Percentiles rank a stretch among this genome's conserved stretches.
Conservation (phyloP, 352 stramenopile species). For the Phytophthora hybrid region DNA sequence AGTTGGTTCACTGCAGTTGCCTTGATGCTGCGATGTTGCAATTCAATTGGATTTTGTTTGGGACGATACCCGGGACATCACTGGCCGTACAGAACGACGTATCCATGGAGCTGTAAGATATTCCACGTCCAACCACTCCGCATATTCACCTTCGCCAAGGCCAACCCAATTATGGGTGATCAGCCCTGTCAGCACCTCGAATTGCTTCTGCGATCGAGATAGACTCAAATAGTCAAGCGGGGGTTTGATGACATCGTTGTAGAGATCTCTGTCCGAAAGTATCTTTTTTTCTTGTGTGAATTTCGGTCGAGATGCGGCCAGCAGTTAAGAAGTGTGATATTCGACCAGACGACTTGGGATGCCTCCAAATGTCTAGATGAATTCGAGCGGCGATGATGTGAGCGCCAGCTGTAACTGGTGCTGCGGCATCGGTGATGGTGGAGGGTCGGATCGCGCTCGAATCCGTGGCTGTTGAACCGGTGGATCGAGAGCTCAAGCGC, state of each 20-base stretch:
- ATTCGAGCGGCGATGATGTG: too few relatives aligned
- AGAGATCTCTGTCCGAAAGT: neutral
- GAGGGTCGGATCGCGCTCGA: too few relatives aligned
- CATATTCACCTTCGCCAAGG: conserved; percentile 4
- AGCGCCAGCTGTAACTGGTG: too few relatives aligned
- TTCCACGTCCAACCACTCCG: too few relatives aligned
- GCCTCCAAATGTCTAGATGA: too few relatives aligned
- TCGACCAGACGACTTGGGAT: conserved; percentile 9
- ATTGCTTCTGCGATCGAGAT: neutral
- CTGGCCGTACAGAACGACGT: conserved; percentile 2
- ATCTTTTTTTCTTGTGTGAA: neutral
- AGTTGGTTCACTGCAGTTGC: neutral
- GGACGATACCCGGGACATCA: too few relatives aligned
- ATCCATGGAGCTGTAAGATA: too few relatives aligned
- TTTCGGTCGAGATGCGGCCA: conserved; percentile 19
- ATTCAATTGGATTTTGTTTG: conserved; percentile 20
- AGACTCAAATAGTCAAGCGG: conserved; percentile 11
- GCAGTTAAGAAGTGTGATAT: conserved; percentile 17
- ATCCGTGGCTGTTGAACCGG: too few relatives aligned
- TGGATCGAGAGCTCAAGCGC: too few relatives aligned
- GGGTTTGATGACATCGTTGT: conserved; percentile 16
- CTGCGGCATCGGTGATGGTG: too few relatives aligned
- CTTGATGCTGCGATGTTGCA: conserved; percentile 6
- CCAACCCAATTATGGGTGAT: conserved; percentile 2
- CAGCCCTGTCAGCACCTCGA: neutral